These are phyloP conservation scores for Hemileccinum impolitum DNA, from an alignment of 768 basidiomycete genomes.

Conservation along the genomic window DNA sequence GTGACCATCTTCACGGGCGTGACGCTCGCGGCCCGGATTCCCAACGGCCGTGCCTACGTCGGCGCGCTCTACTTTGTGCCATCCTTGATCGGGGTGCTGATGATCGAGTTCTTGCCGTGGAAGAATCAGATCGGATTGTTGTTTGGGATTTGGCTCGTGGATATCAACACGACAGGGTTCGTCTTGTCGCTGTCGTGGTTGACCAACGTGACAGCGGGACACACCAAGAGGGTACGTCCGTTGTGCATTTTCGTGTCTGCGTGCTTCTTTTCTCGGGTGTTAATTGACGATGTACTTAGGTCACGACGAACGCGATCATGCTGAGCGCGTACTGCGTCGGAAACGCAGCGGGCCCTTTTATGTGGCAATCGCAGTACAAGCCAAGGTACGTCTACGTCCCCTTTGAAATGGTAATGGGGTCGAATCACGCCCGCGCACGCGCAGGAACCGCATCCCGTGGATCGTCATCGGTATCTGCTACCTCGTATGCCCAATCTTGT, in stretches of 20 bases:
- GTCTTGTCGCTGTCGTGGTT: constrained; percentile 63
- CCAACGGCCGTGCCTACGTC: constrained; percentile 62
- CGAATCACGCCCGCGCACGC: too few species aligned
- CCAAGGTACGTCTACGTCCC: constrained; percentile 45
- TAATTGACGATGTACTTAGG: too few species aligned
- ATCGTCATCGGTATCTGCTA: constrained; percentile 69
- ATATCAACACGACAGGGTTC: constrained; percentile 56
- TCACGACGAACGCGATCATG: constrained; percentile 61
- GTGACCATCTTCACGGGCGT: constrained; percentile 68
- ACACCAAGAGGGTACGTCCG: constrained; percentile 64
- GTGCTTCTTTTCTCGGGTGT: background rate
- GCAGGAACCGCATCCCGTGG: constrained; percentile 74
- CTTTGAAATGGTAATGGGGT: too few species aligned
- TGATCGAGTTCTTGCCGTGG: constrained; percentile 67
- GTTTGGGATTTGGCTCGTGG: constrained; percentile 39
- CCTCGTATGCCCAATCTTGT: constrained; percentile 44
- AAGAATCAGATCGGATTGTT: constrained; percentile 62
- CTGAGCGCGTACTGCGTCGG: constrained; percentile 66
- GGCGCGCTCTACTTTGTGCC: constrained; percentile 61
- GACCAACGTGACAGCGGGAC: constrained; percentile 61
- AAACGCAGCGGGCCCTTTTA: constrained; percentile 67
- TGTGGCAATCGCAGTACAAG: constrained; percentile 69
- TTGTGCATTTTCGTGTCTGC: background rate
- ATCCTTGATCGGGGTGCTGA: constrained; percentile 56
- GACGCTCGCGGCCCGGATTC: constrained; percentile 48